Evolutionary conservation across 352 stramenopile genomes (phyloP).

Genomic region (Elongisporangium undulatum): DNA sequence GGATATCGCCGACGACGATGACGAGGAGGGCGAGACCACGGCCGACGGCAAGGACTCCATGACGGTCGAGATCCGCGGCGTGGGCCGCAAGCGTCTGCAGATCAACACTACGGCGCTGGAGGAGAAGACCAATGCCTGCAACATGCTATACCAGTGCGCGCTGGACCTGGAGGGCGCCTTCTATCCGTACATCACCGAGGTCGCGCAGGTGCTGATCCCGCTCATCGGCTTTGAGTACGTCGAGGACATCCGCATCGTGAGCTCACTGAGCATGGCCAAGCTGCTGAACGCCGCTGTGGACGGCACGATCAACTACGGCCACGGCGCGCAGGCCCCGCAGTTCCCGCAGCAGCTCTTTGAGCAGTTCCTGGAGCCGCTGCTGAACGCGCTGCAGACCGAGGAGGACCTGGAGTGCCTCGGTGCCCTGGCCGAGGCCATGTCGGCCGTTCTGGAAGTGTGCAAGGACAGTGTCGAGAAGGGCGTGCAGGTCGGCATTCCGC

Average conservation of each 20-base stretch:
- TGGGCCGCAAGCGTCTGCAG: slow-evolving; percentile 80
- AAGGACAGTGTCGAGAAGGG: slow-evolving; percentile 78
- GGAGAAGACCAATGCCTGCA: slow-evolving; percentile 84
- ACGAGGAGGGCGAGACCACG: slow-evolving; percentile 49
- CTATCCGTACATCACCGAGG: slow-evolving; percentile 78
- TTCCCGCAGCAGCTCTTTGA: slow-evolving; percentile 83
- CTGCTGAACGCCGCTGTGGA: slow-evolving; percentile 69
- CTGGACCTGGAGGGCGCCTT: slow-evolving; percentile 79
- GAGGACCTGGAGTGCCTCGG: slow-evolving; percentile 77
- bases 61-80: slow-evolving; percentile 70
- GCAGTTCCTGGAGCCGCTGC: slow-evolving; percentile 68
- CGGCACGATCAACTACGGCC: slow-evolving; percentile 60
- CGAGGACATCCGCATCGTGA: slow-evolving; percentile 80
- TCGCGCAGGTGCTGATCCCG: slow-evolving; percentile 70
- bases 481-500: slow-evolving; percentile 56
- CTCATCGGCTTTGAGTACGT: slow-evolving; percentile 84
- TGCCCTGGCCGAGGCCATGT: slow-evolving; percentile 70
- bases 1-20: slow-evolving; percentile 56
- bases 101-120: slow-evolving; percentile 86
- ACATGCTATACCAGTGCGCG: slow-evolving; percentile 88
- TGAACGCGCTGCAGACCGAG: slow-evolving; percentile 67
- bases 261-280: slow-evolving; percentile 68
- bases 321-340: slow-evolving; percentile 44
- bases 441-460: slow-evolving; percentile 72
- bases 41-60: slow-evolving; percentile 65